Evolutionary conservation across 139 green algal genomes (phyloP).

Genomic region (Pseudopediastrum boryanum): DNA sequence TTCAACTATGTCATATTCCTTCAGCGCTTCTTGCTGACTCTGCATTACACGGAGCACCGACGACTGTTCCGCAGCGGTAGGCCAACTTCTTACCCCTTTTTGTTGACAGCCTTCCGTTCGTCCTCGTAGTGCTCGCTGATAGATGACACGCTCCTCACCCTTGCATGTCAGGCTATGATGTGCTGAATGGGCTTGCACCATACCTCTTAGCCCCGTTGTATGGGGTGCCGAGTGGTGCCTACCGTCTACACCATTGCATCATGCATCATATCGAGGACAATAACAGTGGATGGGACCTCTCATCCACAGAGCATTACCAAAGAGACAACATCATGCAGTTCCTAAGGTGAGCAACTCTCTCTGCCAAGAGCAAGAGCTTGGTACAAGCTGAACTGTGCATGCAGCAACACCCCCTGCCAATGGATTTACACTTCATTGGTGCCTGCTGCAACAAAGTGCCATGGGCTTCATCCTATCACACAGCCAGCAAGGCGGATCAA

Average conservation of each 20-base stretch:
- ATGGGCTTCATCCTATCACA: too few species aligned
- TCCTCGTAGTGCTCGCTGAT: not conserved
- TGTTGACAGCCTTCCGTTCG: not conserved
- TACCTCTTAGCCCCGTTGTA: conserved; percentile 69
- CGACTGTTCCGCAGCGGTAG: conserved; percentile 52
- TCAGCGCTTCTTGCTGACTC: conserved; percentile 76
- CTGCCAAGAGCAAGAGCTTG: not conserved
- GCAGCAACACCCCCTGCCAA: too few species aligned
- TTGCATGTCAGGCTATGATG: conserved; percentile 5
- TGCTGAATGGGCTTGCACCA: conserved; percentile 57
- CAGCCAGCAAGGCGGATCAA: too few species aligned
- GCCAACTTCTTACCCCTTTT: not conserved
- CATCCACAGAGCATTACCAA: conserved; percentile 85
- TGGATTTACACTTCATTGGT: too few species aligned
- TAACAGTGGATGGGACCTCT: conserved; percentile 59
- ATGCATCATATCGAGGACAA: conserved; percentile 93
- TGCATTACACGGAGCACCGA: conserved; percentile 79
- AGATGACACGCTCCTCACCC: not conserved
- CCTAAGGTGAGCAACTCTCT: conserved; percentile 46
- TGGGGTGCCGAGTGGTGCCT: conserved; percentile 79
- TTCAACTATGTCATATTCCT: conserved; percentile 72
- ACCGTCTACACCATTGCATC: conserved; percentile 82
- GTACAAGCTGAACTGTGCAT: too few species aligned
- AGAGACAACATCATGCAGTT: conserved; percentile 77
- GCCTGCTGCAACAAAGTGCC: too few species aligned